phyloP scores from a whole-genome alignment of 1,139 yeast species.

The Geotrichum australiense region DNA sequence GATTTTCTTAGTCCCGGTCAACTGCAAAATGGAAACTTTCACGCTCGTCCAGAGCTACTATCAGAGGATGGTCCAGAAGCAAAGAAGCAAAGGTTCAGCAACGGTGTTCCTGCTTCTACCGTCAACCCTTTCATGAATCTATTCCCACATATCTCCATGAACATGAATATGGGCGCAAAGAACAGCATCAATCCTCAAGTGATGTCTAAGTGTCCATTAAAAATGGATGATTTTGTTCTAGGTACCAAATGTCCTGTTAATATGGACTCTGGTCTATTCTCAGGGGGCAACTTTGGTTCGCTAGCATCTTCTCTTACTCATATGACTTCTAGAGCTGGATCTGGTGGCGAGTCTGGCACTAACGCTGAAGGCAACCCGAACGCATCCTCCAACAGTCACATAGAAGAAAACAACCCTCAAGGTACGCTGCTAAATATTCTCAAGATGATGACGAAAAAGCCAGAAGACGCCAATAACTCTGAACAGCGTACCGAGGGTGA shows the following conservation, averaged over 20 bases:
- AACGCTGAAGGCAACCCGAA: background rate
- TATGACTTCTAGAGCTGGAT: constrained; percentile 2
- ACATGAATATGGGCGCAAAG: constrained; percentile 3
- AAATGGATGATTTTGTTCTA: constrained; percentile 8
- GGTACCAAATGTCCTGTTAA: constrained; percentile 13
- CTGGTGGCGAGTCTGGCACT: background rate
- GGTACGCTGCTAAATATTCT: constrained; percentile 17
- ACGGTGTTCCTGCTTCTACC: constrained; percentile 1
- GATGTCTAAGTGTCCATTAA: constrained; percentile 13
- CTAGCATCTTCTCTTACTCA: constrained; percentile 11
- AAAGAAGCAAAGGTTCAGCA: constrained; percentile 8
- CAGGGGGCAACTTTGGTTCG: constrained; percentile 12
- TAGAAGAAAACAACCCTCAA: constrained; percentile 16
- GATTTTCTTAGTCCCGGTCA: constrained; percentile 3
- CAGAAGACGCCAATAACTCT: background rate
- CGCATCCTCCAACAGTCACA: constrained; percentile 1
- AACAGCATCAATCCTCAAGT: constrained; percentile 1
- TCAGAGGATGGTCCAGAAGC: constrained; percentile 10
- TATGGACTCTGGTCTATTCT: constrained; percentile 9
- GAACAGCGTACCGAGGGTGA: background rate
- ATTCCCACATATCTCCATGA: constrained; percentile 6
- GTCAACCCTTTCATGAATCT: constrained; percentile 6
- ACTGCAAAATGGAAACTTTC: constrained; percentile 1
- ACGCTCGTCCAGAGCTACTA: constrained; percentile 9
- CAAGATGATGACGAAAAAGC: constrained; percentile 18